Evolutionary conservation across 2,329 filamentous ascomycete genomes (phyloP), one percentile per base, ranked within the genome.

Genomic region (Hymenoscyphus fraxineus): DNA sequence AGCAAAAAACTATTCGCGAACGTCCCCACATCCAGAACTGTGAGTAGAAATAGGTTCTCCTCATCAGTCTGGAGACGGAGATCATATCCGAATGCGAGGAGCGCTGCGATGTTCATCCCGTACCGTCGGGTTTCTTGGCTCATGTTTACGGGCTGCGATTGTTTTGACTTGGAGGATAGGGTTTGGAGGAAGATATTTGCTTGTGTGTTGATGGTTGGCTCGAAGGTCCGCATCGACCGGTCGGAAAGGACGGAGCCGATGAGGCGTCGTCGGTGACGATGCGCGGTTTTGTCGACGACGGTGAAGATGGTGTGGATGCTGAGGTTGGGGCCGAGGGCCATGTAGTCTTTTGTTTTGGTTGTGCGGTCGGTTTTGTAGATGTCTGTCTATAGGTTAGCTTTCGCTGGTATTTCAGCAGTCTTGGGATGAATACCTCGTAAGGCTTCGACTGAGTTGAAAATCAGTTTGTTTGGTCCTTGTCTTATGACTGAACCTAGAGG

Each of bases 401-500:
- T 12, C 15, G 3, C 16, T 15, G 32, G 19, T 27, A 41, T 13
- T 6, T 12, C 44, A 7, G 39, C 16, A 7, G 31, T 60, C 27
- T 22, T 16, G 27, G 27, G 27, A 3, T 1, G 16, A 54, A 47
- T 58, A 41, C 60, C 60, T 10, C 38, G 60, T 19, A 62, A 22
- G 16, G 51, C 60, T 16, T 35, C 31, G 15, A 35, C 16, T 2
- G 38, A 44, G 38, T 56, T 62, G 27, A 62, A 41, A n/a, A 63
- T 44, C 15, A 63, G 39, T 22, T 60, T 59, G 38, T 63, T 63
- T 16, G 61, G 61, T 6, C 61, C 61, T 58, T 63, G 61, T 51
- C 61, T 58, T 19, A 63, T 39, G 38, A 63, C 41, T 2, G 44
- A 6, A 6, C 59, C 59, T 61, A 27, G 27, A 27, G 27, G 27